Conservation (phyloP, 2,329 filamentous ascomycete genomes). For the Dactylellina cionopaga region DNA sequence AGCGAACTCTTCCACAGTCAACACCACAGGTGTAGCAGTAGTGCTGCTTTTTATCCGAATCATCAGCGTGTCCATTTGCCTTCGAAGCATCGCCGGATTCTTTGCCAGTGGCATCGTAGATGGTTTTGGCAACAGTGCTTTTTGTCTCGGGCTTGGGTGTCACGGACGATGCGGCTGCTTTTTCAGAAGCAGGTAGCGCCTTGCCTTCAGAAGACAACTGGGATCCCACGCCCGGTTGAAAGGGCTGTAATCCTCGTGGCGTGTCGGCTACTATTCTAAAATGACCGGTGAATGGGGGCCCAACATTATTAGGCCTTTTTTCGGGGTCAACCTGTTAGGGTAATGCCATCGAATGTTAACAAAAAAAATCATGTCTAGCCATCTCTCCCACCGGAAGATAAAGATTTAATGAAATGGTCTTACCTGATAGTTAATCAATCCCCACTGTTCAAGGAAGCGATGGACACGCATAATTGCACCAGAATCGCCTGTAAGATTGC, state of each 20-base stretch:
- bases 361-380: constrained; percentile 54
- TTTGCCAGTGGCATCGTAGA: constrained; percentile 92
- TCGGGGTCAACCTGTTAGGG: constrained; percentile 85
- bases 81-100: constrained; percentile 78
- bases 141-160: constrained; percentile 82
- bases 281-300: constrained; percentile 95
- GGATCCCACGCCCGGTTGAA: constrained; percentile 87
- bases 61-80: constrained; percentile 70
- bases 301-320: constrained; percentile 91
- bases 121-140: constrained; percentile 91
- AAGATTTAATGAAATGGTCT: constrained; percentile 49
- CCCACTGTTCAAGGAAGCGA: constrained; percentile 97
- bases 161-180: constrained; percentile 72
- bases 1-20: constrained; percentile 80
- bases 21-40: constrained; percentile 92
- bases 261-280: constrained; percentile 97
- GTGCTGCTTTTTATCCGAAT: constrained; percentile 68
- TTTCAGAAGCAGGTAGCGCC: constrained; percentile 74
- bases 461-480: constrained; percentile 99
- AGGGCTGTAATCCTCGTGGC: constrained; percentile 90
- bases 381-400: neutral
- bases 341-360: no score
- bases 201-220: constrained; percentile 69
- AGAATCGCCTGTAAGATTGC: constrained; percentile 95
- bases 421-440: constrained; percentile 98